Conservation (phyloP, 352 stramenopile species). For the Phytophthora pini region DNA sequence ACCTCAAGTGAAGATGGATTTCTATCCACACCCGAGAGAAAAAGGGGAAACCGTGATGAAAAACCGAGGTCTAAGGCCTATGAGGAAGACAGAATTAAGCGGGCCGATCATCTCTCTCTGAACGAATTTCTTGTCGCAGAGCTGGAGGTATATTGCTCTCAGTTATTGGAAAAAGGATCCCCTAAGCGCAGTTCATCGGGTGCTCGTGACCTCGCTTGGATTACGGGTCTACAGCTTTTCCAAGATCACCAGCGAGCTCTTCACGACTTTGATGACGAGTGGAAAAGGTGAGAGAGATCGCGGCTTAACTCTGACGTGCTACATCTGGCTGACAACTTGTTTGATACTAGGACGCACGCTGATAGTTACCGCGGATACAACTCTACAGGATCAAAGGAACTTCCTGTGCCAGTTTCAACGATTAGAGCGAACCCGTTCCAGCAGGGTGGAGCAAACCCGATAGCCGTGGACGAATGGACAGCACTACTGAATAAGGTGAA, state of each 20-base stretch:
- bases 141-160: slow-evolving; percentile 51
- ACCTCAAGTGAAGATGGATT: slow-evolving; percentile 34
- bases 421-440: slow-evolving; percentile 40
- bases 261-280: slow-evolving; percentile 63
- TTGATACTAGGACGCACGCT: slow-evolving; percentile 35
- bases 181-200: slow-evolving; percentile 16
- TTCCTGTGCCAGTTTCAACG: slow-evolving; percentile 3
- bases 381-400: slow-evolving; percentile 4
- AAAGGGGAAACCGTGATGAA: slow-evolving; percentile 12
- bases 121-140: slow-evolving; percentile 62
- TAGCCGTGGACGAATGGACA: slow-evolving; percentile 22
- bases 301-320: not conserved
- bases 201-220: slow-evolving; percentile 35
- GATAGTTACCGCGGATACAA: slow-evolving; percentile 24
- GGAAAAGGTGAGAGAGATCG: slow-evolving; percentile 38
- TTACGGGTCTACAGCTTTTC: slow-evolving; percentile 55
- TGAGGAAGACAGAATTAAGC: slow-evolving; percentile 27
- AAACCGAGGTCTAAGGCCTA: slow-evolving; percentile 20
- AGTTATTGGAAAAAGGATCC: slow-evolving; percentile 26
- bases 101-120: slow-evolving; percentile 46
- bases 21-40: slow-evolving; percentile 28
- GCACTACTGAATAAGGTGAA: slow-evolving; percentile 34
- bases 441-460: slow-evolving; percentile 1
- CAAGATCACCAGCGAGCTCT: slow-evolving; percentile 55
- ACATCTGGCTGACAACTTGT: slow-evolving; percentile 3